Percentiles rank a stretch among this genome's conserved stretches.
Evolutionary conservation across 2,329 filamentous ascomycete species (phyloP).

Genomic region (Penicillium vulpinum): DNA sequence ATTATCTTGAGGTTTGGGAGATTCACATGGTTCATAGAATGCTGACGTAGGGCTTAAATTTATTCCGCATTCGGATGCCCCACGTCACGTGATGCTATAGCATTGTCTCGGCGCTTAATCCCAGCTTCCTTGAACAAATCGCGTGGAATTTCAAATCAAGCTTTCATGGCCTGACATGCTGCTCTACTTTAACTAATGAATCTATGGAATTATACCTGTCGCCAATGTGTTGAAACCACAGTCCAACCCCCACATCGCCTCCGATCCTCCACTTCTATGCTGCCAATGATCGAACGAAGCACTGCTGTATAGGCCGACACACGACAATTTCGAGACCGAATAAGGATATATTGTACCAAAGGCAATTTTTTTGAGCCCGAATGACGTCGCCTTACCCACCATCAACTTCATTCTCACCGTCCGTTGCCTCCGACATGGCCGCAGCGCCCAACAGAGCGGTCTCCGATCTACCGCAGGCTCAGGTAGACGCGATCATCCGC

Average conservation of each 20-base stretch:
- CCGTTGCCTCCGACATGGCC: constrained; percentile 26
- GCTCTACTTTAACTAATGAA: not conserved
- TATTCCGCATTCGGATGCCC: constrained; percentile 21
- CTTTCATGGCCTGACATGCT: constrained; percentile 8
- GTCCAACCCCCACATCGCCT: not conserved
- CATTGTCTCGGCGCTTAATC: constrained; percentile 16
- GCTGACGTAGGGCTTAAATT: constrained; percentile 15
- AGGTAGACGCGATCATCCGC: constrained; percentile 50
- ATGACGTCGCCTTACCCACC: constrained; percentile 36
- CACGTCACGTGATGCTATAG: constrained; percentile 23
- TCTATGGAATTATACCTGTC: not conserved
- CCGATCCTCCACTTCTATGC: not conserved
- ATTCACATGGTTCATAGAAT: not conserved
- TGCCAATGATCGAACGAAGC: constrained; percentile 7
- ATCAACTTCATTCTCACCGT: constrained; percentile 33
- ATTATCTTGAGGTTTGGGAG: not conserved
- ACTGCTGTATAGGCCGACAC: constrained; percentile 3
- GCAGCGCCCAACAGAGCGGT: constrained; percentile 29
- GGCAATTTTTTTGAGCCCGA: not conserved
- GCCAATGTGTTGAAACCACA: constrained; percentile 2
- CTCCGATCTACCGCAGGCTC: constrained; percentile 46
- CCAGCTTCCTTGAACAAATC: constrained; percentile 11
- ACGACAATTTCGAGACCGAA: constrained; percentile 6
- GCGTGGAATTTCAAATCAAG: constrained; percentile 13
- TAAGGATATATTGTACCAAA: not conserved